Percentiles rank a stretch among this genome's conserved stretches.
These are phyloP conservation scores for Cladosporium sp. DNA, from an alignment of 2,329 filamentous ascomycete genomes.

Conservation along the genomic window DNA sequence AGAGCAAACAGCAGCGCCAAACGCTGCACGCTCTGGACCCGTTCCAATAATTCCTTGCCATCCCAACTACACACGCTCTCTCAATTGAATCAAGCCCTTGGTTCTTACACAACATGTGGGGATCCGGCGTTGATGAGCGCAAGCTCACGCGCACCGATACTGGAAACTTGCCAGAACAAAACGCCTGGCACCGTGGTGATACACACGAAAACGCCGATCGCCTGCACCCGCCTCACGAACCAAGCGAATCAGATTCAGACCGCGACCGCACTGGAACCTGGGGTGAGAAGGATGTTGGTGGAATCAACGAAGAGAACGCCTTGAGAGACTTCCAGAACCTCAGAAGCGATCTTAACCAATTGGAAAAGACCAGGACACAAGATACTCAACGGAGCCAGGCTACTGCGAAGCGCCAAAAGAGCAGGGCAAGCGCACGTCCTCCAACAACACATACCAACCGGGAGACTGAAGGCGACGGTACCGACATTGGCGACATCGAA, in stretches of 20 bases:
- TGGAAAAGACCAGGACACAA: conserved; percentile 44
- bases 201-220: conserved; percentile 19
- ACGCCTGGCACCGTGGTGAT: conserved; percentile 23
- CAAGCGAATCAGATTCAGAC: conserved; percentile 27
- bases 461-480: conserved; percentile 11
- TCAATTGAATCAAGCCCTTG: background rate
- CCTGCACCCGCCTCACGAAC: conserved; percentile 20
- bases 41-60: background rate
- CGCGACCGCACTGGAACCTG: conserved; percentile 49
- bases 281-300: conserved; percentile 59
- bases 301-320: conserved; percentile 49
- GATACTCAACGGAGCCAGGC: conserved; percentile 21
- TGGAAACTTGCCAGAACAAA: conserved; percentile 18
- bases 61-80: conserved; percentile 3
- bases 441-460: conserved; percentile 24
- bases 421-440: conserved; percentile 17
- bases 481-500: conserved; percentile 30
- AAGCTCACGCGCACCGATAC: conserved; percentile 21
- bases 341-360: conserved; percentile 50
- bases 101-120: conserved; percentile 23
- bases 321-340: conserved; percentile 59
- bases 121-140: conserved; percentile 23
- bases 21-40: background rate
- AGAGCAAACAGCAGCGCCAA: conserved; percentile 3
- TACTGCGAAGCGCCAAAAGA: conserved; percentile 14